These are phyloP conservation scores for Xylaria castorea DNA, from an alignment of 495 filamentous ascomycete genomes.

Conservation along the genomic window DNA sequence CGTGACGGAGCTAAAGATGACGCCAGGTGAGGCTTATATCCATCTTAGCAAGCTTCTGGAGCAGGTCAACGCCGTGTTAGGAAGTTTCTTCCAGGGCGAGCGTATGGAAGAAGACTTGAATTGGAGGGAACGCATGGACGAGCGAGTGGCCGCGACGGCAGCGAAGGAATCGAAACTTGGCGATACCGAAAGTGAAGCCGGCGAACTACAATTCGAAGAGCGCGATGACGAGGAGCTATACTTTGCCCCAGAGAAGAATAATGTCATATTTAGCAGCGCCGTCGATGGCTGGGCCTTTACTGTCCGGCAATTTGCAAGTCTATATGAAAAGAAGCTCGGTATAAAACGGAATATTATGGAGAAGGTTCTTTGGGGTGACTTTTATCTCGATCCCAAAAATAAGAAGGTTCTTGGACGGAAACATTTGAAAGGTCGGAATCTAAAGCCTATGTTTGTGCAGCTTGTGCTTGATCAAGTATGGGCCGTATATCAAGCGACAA, in stretches of 20 bases:
- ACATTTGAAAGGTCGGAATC: conserved; percentile 85
- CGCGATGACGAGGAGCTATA: conserved; percentile 97
- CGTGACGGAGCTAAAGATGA: conserved; percentile 92
- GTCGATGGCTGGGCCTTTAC: conserved; percentile 99
- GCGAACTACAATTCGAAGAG: conserved; percentile 80
- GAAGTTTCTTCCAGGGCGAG: conserved; percentile 97
- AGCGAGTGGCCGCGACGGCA: conserved; percentile 69
- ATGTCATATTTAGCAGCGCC: conserved; percentile 98
- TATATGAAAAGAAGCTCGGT: conserved; percentile 97
- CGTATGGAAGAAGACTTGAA: conserved; percentile 98
- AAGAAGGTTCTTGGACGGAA: conserved; percentile 90
- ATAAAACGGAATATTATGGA: conserved; percentile 91
- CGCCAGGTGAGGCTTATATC: conserved; percentile 82
- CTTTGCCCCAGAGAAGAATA: conserved; percentile 97
- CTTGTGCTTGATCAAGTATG: conserved; percentile 95
- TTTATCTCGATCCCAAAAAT: conserved; percentile 95
- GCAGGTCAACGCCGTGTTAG: conserved; percentile 96
- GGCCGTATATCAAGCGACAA: conserved; percentile 94
- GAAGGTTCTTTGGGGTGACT: conserved; percentile 97
- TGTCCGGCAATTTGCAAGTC: conserved; percentile 85
- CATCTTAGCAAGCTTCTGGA: conserved; percentile 91
- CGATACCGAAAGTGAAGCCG: conserved; percentile 57
- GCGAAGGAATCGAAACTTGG: conserved; percentile 55
- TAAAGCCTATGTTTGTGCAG: conserved; percentile 99
- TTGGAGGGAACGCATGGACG: conserved; percentile 93